These are phyloP conservation scores for Rhizopus microsporus DNA, from an alignment of 371 early-diverging fungal species.

Conservation along the genomic window DNA sequence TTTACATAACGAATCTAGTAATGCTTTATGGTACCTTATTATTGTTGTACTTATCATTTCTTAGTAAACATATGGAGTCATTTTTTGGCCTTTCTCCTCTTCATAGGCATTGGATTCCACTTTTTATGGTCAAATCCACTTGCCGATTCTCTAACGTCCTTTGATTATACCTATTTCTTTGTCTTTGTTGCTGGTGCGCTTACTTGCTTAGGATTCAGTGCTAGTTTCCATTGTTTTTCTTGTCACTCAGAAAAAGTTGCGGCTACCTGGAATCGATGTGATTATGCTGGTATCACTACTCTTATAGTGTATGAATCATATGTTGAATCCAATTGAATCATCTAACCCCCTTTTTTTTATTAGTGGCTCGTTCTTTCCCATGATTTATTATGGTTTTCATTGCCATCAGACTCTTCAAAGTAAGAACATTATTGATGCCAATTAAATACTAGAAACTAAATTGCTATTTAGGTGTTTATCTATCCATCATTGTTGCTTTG, in stretches of 20 bases:
- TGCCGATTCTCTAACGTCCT: constrained; percentile 51
- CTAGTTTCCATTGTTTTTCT: constrained; percentile 82
- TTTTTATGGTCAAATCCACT: constrained; percentile 49
- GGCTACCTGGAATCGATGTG: constrained; percentile 78
- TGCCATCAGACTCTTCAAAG: constrained; percentile 35
- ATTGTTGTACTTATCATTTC: neutral
- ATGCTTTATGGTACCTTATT: constrained; percentile 1
- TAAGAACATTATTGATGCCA: constrained; percentile 7
- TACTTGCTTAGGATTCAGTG: constrained; percentile 78
- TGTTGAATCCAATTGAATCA: neutral
- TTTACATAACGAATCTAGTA: constrained; percentile 89
- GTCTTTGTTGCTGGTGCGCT: constrained; percentile 73
- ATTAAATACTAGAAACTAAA: neutral
- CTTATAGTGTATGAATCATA: constrained; percentile 68
- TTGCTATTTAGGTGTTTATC: constrained; percentile 52
- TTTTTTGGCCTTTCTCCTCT: constrained; percentile 69
- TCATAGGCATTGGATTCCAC: constrained; percentile 57
- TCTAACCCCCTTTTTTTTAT: constrained; percentile 9
- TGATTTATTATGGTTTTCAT: constrained; percentile 69
- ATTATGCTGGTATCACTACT: constrained; percentile 91
- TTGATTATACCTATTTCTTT: constrained; percentile 68
- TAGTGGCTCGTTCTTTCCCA: constrained; percentile 75
- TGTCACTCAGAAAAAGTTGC: constrained; percentile 83
- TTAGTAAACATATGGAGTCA: constrained; percentile 89
- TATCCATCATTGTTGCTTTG: constrained; percentile 59